Base-by-base conservation (phyloP, 805 yeast genomes). In the Lachancea sp. region DNA sequence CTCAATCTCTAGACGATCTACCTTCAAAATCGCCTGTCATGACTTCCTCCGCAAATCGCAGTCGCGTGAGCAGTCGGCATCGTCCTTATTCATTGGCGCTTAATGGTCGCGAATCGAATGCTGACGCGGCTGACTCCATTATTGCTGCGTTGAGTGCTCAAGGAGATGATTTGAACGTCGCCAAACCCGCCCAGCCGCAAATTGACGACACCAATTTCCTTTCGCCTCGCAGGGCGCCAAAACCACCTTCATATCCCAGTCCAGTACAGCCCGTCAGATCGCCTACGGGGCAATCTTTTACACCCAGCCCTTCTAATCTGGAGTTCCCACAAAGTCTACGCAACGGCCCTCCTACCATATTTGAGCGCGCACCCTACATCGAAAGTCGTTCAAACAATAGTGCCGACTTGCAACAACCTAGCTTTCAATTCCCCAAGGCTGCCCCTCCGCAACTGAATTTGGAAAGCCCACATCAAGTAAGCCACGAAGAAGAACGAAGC, bases 201-300 rank as follows among this genome's bases (percentile, higher is more conserved):
- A 57, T 62, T 30, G 51, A 53, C 27, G 54, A 47, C 38, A 53
- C 60, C 8, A 60, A 70, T 30, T 82, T 81, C 57, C 63, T 72
- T 16, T 81, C 88, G 0, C 87, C 88, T n/a, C 71, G 88, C 63
- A 79, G 70, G 54, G 85, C 88, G 0, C 90, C 90, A 1, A 74
- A 73, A 42, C 88, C 88, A 0, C 89, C 89, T 2, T 55, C 71
- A 1, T 65, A 63, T 26, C 72, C 74, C 36, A 67, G 72, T 29
- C 75, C 75, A 3, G 67, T 68, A 2, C 68, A 66, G 41, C 58
- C 67, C n/a, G 62, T 62, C 7, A 53, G 53, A 45, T 63, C 68
- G 2, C 68, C 68, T 12, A 44, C 56, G 44, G 35, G 50, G 9
- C 39, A 38, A 18, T 38, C 36, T 5, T 34, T 38, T n/a, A 43